Base-by-base conservation (phyloP, 2,329 filamentous ascomycete species). In the Aspergillus costaricaensis region DNA sequence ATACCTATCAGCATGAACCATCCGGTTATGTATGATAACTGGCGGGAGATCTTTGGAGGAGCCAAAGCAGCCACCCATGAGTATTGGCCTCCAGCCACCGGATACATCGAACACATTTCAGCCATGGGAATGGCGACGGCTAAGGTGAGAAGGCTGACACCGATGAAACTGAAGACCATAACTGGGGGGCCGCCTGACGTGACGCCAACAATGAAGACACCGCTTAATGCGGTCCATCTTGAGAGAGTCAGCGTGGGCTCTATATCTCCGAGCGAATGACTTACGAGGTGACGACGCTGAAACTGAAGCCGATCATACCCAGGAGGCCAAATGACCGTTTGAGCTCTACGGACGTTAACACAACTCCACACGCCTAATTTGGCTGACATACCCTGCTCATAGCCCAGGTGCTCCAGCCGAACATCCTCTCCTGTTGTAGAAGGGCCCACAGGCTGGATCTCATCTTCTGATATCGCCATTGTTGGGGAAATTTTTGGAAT, bases 261-360 rank as follows among this genome's bases (percentile, higher is more conserved):
- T 14, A 12, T 8, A 44, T 48, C 52, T 32, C 47, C 7, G 12
- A 4, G 5, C 5, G 4, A 9, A 2, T 27, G 21, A 48, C 62
- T 30, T 19, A 79, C 77, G 77, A 82, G 32, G 84, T 86, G 47
- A 87, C 82, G 49, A 86, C 83, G 59, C 79, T 82, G 70, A 87
- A 86, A 49, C 79, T 81, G 72, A 87, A 86, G 1, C 83, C 84
- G 36, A 86, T 78, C 82, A 86, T 86, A 38, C 83, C 83, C 27
- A 86, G 64, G 5, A 85, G 70, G 9, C 81, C 77, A 65, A 86
- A 86, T 8, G 78, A 82, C 8, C 84, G 81, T 68, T 84, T 85
- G 64, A 86, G 78, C 70, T 86, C 83, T 83, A 60, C 23, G 53
- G 6, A 10, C 30, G 36, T 63, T 7, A 56, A 30, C 51, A 30